phyloP scores from a whole-genome alignment of 345 rosid species.

The Aegle marmelos region DNA sequence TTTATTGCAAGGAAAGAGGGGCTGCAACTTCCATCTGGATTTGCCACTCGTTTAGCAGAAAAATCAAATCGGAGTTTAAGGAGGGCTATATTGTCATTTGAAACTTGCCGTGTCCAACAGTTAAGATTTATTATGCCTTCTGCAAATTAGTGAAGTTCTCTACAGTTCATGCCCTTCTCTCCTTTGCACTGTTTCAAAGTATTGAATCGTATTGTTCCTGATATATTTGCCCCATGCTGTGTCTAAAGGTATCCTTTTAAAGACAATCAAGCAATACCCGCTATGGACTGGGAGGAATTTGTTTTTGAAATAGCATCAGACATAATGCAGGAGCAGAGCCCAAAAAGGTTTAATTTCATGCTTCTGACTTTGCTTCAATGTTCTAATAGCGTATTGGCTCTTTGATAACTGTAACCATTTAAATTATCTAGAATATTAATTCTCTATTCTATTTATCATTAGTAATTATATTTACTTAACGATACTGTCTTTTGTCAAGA shows the following conservation, averaged over 20 bases:
- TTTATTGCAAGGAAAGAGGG: constrained; percentile 81
- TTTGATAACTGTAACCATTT: background rate
- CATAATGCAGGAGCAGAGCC: constrained; percentile 94
- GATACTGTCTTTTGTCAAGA: background rate
- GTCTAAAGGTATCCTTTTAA: constrained; percentile 68
- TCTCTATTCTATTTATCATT: background rate
- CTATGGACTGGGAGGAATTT: constrained; percentile 98
- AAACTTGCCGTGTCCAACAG: constrained; percentile 91
- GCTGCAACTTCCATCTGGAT: constrained; percentile 76
- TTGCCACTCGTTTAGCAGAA: constrained; percentile 79
- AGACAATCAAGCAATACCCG: constrained; percentile 68
- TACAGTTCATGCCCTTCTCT: background rate
- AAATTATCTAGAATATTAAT: background rate
- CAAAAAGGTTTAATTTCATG: constrained; percentile 52
- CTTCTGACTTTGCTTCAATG: background rate
- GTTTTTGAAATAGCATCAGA: constrained; percentile 81
- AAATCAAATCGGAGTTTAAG: constrained; percentile 85
- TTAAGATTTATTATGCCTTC: constrained; percentile 31
- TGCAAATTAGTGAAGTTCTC: background rate
- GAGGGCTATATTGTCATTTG: constrained; percentile 81
- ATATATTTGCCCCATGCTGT: constrained; percentile 5
- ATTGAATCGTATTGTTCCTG: background rate
- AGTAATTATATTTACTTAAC: background rate
- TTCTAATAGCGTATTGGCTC: background rate
- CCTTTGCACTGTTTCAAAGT: constrained; percentile 1